Conservation (phyloP, 2,329 filamentous ascomycete species). For the Ceratocystis eucalypticola region DNA sequence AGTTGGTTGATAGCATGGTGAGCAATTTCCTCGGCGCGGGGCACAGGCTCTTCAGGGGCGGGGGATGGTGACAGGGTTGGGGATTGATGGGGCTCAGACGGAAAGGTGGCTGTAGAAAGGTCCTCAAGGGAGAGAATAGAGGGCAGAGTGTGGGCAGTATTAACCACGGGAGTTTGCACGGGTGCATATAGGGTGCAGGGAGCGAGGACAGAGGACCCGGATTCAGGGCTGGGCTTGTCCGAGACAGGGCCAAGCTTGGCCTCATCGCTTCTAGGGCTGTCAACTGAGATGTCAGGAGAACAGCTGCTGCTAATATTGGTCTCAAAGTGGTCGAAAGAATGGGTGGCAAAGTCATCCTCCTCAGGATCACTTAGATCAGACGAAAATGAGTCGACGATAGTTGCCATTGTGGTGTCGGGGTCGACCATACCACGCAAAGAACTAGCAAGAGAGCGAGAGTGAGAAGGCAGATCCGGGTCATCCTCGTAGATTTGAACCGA, state of each 20-base stretch:
- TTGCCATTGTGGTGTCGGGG: conserved; percentile 32
- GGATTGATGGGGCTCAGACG: neutral
- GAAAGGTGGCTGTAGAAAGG: neutral
- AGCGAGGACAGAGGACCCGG: neutral
- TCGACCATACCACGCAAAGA: conserved; percentile 20
- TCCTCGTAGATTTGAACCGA: conserved; percentile 61
- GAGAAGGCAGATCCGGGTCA: conserved; percentile 33
- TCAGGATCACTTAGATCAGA: conserved; percentile 44
- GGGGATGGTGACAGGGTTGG: conserved; percentile 1
- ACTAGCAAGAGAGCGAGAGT: neutral
- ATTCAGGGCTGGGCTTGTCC: conserved; percentile 1
- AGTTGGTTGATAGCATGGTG: conserved; percentile 94
- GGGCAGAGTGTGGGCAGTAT: neutral
- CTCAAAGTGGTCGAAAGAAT: conserved; percentile 84
- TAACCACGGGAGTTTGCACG: neutral
- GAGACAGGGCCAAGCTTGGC: neutral
- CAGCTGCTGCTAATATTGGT: conserved; percentile 64
- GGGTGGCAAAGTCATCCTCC: conserved; percentile 62
- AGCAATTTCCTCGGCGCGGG: conserved; percentile 35
- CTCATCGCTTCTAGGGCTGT: neutral
- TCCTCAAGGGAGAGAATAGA: conserved; percentile 12
- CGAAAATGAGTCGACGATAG: conserved; percentile 36
- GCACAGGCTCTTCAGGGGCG: conserved; percentile 11
- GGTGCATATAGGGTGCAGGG: conserved; percentile 2
- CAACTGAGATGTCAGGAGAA: conserved; percentile 56